phyloP scores from a whole-genome alignment of 306 rosid species.

The Inga oerstediana region DNA sequence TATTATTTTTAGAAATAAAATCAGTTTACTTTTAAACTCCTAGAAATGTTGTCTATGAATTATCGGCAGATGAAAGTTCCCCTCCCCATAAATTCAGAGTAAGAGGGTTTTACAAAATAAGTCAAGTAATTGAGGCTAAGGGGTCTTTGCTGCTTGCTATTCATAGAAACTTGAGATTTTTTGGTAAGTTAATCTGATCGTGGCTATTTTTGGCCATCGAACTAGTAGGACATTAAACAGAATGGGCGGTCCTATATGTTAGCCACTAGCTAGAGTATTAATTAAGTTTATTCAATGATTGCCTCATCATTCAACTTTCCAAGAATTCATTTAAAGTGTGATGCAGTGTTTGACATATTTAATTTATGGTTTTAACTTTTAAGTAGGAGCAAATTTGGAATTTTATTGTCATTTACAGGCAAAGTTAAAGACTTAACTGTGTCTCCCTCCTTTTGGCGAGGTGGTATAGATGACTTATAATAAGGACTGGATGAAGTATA shows the following conservation, averaged over 20 bases:
- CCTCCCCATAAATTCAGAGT: neutral
- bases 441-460: no score
- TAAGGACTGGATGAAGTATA: no score
- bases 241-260: neutral
- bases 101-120: neutral
- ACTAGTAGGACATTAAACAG: neutral
- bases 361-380: neutral
- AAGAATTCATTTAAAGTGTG: neutral
- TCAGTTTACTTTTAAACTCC: constrained; percentile 13
- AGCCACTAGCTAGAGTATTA: neutral
- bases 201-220: neutral
- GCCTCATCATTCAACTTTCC: neutral
- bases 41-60: neutral
- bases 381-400: no score
- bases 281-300: neutral
- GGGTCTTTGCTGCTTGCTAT: constrained; percentile 22
- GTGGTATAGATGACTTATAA: no score
- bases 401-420: no score
- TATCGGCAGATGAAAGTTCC: constrained; percentile 6
- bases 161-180: neutral
- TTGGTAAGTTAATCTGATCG: no score
- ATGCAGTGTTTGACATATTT: neutral
- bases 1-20: neutral
- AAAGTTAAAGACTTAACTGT: no score
- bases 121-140: neutral